Conservation (phyloP, 1,139 yeast species). For the Zygotorulaspora mrakii region DNA sequence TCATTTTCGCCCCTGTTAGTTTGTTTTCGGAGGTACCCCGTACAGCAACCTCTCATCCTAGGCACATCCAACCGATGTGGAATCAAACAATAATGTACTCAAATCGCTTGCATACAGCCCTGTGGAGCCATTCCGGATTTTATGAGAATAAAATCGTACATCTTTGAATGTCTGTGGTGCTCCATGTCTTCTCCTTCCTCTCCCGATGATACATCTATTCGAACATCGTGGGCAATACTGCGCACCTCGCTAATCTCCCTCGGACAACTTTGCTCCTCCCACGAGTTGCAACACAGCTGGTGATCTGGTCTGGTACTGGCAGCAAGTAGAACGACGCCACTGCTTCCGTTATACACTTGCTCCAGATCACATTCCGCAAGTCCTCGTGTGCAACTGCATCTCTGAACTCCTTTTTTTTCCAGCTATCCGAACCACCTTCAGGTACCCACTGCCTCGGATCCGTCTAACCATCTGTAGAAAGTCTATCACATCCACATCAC, state of each 20-base stretch:
- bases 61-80: too few relatives aligned
- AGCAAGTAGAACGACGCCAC: neutral
- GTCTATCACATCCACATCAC: slow-evolving; percentile 2
- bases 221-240: neutral
- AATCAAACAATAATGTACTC: too few relatives aligned
- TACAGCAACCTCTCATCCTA: too few relatives aligned
- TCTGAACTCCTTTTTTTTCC: neutral
- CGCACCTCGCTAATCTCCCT: neutral
- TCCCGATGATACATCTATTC: neutral
- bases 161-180: neutral
- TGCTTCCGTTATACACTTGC: neutral
- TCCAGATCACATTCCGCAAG: neutral
- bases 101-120: too few relatives aligned
- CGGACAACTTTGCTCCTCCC: neutral
- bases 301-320: neutral
- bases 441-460: slow-evolving; percentile 1
- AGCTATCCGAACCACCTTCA: neutral
- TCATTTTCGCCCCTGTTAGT: too few relatives aligned
- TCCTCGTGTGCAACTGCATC: slow-evolving; percentile 2
- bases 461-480: slow-evolving; percentile 2
- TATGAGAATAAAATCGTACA: neutral
- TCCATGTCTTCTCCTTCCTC: neutral
- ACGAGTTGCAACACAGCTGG: neutral
- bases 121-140: too few relatives aligned
- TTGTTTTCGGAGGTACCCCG: too few relatives aligned